Percentiles rank a stretch among this genome's conserved stretches.
These are phyloP conservation scores for Aspergillus ibericus DNA, from an alignment of 2,329 filamentous ascomycete genomes.

Conservation along the genomic window DNA sequence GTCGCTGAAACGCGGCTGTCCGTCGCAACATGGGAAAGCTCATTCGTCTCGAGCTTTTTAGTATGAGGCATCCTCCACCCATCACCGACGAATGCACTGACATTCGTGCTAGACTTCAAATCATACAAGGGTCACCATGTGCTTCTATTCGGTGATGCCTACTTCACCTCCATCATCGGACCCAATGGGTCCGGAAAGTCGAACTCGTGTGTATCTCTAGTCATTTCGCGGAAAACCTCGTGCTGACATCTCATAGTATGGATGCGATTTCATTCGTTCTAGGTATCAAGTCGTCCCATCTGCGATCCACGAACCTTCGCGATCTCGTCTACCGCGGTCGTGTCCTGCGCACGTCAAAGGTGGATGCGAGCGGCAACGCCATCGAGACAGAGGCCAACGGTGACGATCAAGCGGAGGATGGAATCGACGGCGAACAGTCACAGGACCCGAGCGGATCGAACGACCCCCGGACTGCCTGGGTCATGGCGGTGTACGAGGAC, in stretches of 20 bases:
- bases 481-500: constrained; percentile 98
- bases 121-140: constrained; percentile 97
- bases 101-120: constrained; percentile 76
- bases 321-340: constrained; percentile 95
- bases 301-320: constrained; percentile 88
- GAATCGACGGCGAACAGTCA: constrained; percentile 60
- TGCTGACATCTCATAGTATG: constrained; percentile 64
- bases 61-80: constrained; percentile 52
- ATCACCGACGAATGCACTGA: constrained; percentile 15
- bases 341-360: constrained; percentile 86
- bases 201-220: constrained; percentile 69
- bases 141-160: constrained; percentile 93
- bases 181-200: constrained; percentile 99
- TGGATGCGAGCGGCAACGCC: constrained; percentile 79
- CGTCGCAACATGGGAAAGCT: constrained; percentile 83
- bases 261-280: constrained; percentile 99
- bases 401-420: constrained; percentile 59
- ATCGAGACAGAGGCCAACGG: constrained; percentile 62
- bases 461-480: constrained; percentile 94
- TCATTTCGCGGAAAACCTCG: background rate
- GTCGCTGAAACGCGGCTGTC: constrained; percentile 27
- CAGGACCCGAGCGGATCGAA: constrained; percentile 58
- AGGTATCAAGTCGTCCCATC: constrained; percentile 96
- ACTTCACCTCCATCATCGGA: constrained; percentile 98
- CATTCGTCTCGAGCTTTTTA: constrained; percentile 89